Evolutionary conservation across 2,329 filamentous ascomycete genomes (phyloP).

Genomic region (Calonectria honghensis): DNA sequence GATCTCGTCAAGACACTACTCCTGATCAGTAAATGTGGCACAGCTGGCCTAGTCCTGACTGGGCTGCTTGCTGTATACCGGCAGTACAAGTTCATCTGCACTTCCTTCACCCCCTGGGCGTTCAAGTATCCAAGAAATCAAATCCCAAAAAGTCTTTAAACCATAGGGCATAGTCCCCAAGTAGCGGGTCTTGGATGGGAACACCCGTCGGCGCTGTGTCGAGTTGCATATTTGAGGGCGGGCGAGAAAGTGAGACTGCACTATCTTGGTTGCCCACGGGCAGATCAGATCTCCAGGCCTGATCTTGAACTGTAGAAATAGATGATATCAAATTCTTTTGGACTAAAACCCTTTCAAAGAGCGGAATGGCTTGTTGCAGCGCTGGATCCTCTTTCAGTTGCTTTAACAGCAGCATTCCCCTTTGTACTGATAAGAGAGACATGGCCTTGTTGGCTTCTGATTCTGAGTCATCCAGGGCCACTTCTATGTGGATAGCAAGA

Average conservation of each 20-base stretch:
- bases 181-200: background rate
- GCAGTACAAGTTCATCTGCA: background rate
- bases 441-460: slow-evolving; percentile 27
- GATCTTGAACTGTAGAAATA: background rate
- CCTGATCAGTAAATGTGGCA: background rate
- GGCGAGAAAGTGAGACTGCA: background rate
- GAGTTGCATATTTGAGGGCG: background rate
- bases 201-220: background rate
- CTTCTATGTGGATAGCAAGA: slow-evolving; percentile 35
- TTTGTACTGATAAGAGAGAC: slow-evolving; percentile 25
- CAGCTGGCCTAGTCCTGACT: background rate
- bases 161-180: slow-evolving; percentile 28
- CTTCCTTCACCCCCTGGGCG: background rate
- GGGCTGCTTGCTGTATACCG: background rate
- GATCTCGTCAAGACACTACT: background rate
- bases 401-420: slow-evolving; percentile 16
- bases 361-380: slow-evolving; percentile 29
- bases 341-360: slow-evolving; percentile 24
- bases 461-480: slow-evolving; percentile 31
- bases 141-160: slow-evolving; percentile 34
- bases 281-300: background rate
- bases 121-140: slow-evolving; percentile 32
- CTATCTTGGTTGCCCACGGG: background rate
- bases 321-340: slow-evolving; percentile 29
- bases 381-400: slow-evolving; percentile 27